Evolutionary conservation across 768 basidiomycete genomes (phyloP).

Genomic region (Cyclocybe aegerita): DNA sequence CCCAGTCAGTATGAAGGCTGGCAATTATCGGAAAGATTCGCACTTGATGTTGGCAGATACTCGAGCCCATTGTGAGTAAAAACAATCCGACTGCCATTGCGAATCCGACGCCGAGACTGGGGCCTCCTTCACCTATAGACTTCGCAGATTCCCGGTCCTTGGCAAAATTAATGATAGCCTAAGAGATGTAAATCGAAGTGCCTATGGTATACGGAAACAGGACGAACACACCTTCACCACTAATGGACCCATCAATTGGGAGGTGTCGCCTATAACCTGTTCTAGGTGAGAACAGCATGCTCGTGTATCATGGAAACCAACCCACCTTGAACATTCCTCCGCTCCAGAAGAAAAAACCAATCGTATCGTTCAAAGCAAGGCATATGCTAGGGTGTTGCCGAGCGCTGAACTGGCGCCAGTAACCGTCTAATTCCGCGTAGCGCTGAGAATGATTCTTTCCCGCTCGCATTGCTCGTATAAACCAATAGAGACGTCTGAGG

Average conservation of each 20-base stretch:
- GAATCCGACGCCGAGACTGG: constrained; percentile 53
- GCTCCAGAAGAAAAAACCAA: constrained; percentile 60
- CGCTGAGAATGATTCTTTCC: constrained; percentile 25
- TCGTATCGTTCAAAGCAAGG: constrained; percentile 60
- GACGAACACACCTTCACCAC: constrained; percentile 46
- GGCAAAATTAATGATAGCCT: constrained; percentile 63
- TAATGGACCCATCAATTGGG: constrained; percentile 63
- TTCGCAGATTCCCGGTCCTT: constrained; percentile 44
- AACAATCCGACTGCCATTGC: constrained; percentile 60
- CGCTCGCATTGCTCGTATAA: constrained; percentile 25
- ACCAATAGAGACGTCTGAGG: constrained; percentile 40
- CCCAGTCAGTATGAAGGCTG: background rate
- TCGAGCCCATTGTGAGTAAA: constrained; percentile 45
- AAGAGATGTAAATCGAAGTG: background rate
- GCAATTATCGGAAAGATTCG: background rate
- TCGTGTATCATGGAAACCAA: background rate
- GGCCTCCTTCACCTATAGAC: constrained; percentile 29
- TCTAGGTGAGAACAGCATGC: constrained; percentile 4
- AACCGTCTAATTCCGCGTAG: constrained; percentile 30
- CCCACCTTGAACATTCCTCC: constrained; percentile 60
- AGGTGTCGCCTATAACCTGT: constrained; percentile 59
- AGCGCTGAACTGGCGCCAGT: constrained; percentile 47
- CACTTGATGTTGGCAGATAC: constrained; percentile 65
- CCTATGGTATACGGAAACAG: background rate
- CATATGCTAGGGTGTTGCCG: constrained; percentile 50